A percentile compares a stretch with the other conserved stretches of the same genome.
Conservation (phyloP, 1,284 basidiomycete genomes). For the Moesziomyces antarcticus region DNA sequence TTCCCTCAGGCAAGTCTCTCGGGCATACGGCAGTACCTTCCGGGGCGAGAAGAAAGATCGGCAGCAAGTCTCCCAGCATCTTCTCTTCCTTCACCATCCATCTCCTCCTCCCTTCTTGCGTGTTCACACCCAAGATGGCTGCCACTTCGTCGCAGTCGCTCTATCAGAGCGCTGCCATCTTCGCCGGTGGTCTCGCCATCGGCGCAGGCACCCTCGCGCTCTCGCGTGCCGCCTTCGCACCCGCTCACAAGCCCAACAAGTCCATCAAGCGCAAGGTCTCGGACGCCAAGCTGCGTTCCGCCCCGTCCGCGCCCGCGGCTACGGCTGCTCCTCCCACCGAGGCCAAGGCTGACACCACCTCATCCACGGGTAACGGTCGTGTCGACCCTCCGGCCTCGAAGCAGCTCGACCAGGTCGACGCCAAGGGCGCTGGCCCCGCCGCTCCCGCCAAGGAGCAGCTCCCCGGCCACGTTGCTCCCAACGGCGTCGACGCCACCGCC, state of each 20-base stretch:
- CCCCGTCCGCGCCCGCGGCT: conserved; percentile 1
- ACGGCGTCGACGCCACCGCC: conserved; percentile 43
- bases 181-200: conserved; percentile 63
- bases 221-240: conserved; percentile 53
- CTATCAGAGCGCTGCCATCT: conserved; percentile 59
- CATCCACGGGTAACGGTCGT: conserved; percentile 26
- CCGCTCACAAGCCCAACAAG: conserved; percentile 57
- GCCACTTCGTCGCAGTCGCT: conserved; percentile 49
- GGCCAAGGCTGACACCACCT: conserved; percentile 18
- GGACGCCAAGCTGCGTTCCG: conserved; percentile 39
- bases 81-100: conserved; percentile 2
- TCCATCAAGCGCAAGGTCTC: conserved; percentile 56
- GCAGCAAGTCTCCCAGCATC: background rate
- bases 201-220: conserved; percentile 61
- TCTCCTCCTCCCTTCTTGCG: conserved; percentile 8
- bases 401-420: conserved; percentile 54
- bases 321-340: conserved; percentile 19
- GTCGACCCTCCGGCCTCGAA: conserved; percentile 45
- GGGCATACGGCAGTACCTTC: too few species aligned
- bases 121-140: conserved; percentile 36
- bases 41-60: conserved; percentile 1
- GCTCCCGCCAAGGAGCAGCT: conserved; percentile 33
- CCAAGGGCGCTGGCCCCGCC: conserved; percentile 39
- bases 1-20: too few species aligned
- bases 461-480: conserved; percentile 38